Evolutionary conservation across 2,329 filamentous ascomycete genomes (phyloP).

Genomic region (Pseudocercospora fijiensis): DNA sequence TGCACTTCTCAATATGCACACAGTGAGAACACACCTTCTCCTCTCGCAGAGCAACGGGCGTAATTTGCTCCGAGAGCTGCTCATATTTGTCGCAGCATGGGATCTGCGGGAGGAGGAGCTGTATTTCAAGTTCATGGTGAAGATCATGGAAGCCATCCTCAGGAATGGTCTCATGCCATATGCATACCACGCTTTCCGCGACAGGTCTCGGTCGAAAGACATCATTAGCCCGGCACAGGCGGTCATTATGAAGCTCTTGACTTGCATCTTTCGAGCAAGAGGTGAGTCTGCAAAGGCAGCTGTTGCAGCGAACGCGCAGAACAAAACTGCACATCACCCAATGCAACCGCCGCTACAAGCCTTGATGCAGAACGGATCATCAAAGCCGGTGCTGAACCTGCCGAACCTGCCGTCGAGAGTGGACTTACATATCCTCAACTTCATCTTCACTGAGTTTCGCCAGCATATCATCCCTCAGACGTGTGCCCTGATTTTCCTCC

Average conservation of each 20-base stretch:
- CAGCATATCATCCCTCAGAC: constrained; percentile 92
- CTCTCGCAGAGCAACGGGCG: constrained; percentile 86
- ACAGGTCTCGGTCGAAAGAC: constrained; percentile 71
- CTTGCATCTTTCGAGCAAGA: constrained; percentile 76
- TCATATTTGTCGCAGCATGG: constrained; percentile 97
- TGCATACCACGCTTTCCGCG: constrained; percentile 85
- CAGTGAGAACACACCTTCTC: constrained; percentile 84
- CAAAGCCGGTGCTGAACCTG: constrained; percentile 6
- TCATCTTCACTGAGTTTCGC: constrained; percentile 88
- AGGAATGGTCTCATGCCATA: constrained; percentile 87
- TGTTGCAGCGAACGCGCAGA: constrained; percentile 23
- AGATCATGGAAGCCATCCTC: constrained; percentile 91
- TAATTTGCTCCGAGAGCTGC: constrained; percentile 81
- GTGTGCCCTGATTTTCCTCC: constrained; percentile 88
- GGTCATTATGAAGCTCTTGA: constrained; percentile 85
- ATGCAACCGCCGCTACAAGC: constrained; percentile 15
- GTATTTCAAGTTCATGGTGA: constrained; percentile 94
- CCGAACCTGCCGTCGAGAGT: constrained; percentile 46
- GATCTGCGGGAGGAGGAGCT: constrained; percentile 89
- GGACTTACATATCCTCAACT: constrained; percentile 71
- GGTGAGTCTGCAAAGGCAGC: constrained; percentile 41
- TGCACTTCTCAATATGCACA: constrained; percentile 74
- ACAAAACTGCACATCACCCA: constrained; percentile 12
- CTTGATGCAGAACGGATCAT: constrained; percentile 8
- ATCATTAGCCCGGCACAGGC: constrained; percentile 95